A percentile compares a stretch with the other conserved stretches of the same genome.
phyloP scores from a whole-genome alignment of 495 filamentous ascomycete genomes.

The Aspergillus diversus region DNA sequence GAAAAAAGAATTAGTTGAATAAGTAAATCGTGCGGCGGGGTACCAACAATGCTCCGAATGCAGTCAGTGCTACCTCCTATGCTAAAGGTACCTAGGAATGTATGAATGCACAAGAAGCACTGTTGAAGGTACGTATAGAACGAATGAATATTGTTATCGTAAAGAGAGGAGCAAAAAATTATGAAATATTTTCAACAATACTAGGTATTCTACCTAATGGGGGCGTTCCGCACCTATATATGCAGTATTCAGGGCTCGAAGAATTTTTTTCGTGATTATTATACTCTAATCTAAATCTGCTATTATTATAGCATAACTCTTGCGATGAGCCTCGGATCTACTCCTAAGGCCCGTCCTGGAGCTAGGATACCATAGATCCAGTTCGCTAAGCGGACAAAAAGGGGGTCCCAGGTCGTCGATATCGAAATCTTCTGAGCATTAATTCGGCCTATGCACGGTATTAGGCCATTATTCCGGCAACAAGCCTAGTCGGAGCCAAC shows the following conservation, averaged over 20 bases:
- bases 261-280: neutral
- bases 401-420: neutral
- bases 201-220: neutral
- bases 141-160: neutral
- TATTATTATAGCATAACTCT: conserved; percentile 8
- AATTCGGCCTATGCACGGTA: conserved; percentile 15
- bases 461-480: conserved; percentile 14
- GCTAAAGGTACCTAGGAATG: neutral
- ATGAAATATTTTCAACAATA: neutral
- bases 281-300: neutral
- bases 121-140: neutral
- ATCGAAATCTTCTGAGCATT: conserved; percentile 2
- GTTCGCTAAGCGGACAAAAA: neutral
- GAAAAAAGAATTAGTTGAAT: neutral
- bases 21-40: neutral
- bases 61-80: neutral
- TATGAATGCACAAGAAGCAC: neutral
- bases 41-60: neutral
- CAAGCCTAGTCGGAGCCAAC: conserved; percentile 12
- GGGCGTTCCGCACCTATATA: neutral
- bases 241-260: neutral
- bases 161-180: neutral
- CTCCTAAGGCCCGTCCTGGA: conserved; percentile 5
- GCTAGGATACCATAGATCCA: conserved; percentile 1
- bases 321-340: conserved; percentile 15